These are phyloP conservation scores for Exophiala lecanii-corni DNA, from an alignment of 2,329 filamentous ascomycete genomes.

Conservation along the genomic window DNA sequence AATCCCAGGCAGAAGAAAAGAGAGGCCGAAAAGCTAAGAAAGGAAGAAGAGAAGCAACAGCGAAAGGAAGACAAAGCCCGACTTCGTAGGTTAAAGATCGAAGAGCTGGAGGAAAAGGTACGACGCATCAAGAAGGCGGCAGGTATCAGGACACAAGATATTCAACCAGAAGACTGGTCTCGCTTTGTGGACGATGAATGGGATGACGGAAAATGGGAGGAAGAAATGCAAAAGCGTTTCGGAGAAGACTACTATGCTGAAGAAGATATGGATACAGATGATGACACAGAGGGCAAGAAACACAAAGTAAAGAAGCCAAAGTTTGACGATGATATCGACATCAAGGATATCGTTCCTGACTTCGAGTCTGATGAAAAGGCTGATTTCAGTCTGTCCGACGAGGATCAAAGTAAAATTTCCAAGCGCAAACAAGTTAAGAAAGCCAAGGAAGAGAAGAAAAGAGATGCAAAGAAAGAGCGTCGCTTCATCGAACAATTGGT, in stretches of 20 bases:
- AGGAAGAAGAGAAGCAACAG: constrained; percentile 72
- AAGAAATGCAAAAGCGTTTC: constrained; percentile 83
- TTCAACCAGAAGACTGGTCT: constrained; percentile 76
- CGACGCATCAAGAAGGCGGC: constrained; percentile 85
- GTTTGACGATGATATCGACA: constrained; percentile 97
- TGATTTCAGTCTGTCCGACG: constrained; percentile 53
- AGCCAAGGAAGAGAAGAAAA: constrained; percentile 55
- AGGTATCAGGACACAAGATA: constrained; percentile 58
- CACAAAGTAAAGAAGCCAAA: constrained; percentile 66
- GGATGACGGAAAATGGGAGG: constrained; percentile 85
- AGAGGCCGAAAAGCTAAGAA: constrained; percentile 70
- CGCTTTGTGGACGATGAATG: constrained; percentile 81
- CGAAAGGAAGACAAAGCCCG: constrained; percentile 76
- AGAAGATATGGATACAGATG: constrained; percentile 55
- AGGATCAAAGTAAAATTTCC: constrained; percentile 43
- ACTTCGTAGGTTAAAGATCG: constrained; percentile 80
- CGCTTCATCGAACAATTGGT: constrained; percentile 80
- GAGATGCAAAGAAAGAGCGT: constrained; percentile 73
- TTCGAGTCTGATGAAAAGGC: constrained; percentile 48
- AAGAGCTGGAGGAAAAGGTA: constrained; percentile 83
- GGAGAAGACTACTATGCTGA: constrained; percentile 86
- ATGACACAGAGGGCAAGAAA: constrained; percentile 56
- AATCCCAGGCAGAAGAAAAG: constrained; percentile 72
- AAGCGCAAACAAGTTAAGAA: constrained; percentile 46
- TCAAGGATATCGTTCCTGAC: constrained; percentile 85